Base-by-base conservation (phyloP, 1,139 yeast genomes). In the Protomyces gravidus region DNA sequence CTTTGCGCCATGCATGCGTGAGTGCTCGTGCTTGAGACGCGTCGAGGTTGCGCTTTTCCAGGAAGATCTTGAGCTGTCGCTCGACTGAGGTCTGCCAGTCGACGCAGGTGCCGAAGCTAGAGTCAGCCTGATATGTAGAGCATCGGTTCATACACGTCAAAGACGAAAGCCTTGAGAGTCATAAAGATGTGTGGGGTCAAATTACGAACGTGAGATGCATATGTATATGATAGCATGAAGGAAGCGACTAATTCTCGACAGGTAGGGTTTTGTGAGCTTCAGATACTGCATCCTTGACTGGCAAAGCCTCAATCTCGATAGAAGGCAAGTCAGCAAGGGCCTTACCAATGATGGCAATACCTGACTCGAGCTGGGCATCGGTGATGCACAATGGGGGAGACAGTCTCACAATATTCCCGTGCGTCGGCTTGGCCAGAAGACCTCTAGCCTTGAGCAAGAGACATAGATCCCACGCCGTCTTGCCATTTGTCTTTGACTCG, bases 391-490 rank as follows among this genome's bases (percentile, higher is more conserved):
- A 78, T 21, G 98, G 97, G 61, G 98, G 98, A 6, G 97, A 96
- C 72, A 90, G 79, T 76, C 98, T 85, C 71, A 90, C 90, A 68
- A 92, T 90, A 72, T 89, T 86, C 69, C 89, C 96, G 72, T 90
- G 98, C 2, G 98, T 90, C 67, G 97, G 97, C 77, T 90, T 90
- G 65, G 98, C 97, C 70, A 90, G 78, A 32, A 90, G 86, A 61
- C 98, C 98, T 65, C 82, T 77, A 62, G 86, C 83, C 75, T 87
- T 89, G 94, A 92, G 85, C 68, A 88, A 75, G 68, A 90, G 72
- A 75, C 98, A 90, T 68, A 90, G 79, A 71, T 90, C 97, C 97
- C 97, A 92, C 2, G 97, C 97, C 45, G 94, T 80, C 73, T 92
- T 83, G 64, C 96, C 96, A 70, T 85, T 85, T 63, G 96, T 83